These are phyloP conservation scores for Lobulomyces angularis DNA, from an alignment of 192 early-diverging fungal species.

Conservation along the genomic window DNA sequence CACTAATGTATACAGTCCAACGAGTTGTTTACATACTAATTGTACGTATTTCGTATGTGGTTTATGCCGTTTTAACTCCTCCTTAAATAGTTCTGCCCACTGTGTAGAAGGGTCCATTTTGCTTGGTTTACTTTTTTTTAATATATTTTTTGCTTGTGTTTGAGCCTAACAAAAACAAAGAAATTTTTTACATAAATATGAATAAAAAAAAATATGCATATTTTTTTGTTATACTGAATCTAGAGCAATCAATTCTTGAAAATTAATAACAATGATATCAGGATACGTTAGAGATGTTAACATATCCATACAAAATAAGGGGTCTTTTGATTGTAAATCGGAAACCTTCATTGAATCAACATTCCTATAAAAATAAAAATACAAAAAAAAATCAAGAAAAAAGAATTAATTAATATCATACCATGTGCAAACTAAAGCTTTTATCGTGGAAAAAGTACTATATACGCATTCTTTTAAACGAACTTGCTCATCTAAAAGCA, in stretches of 20 bases:
- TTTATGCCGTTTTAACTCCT: slow-evolving; percentile 40
- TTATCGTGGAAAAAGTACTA: slow-evolving; percentile 47
- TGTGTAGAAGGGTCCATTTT: slow-evolving; percentile 38
- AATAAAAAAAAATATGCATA: too few relatives aligned
- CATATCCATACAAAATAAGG: slow-evolving; percentile 19
- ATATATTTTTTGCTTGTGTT: too few relatives aligned
- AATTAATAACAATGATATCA: slow-evolving; percentile 67
- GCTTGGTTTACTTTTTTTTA: slow-evolving; percentile 43
- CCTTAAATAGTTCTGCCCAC: slow-evolving; percentile 69
- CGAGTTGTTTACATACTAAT: slow-evolving; percentile 65
- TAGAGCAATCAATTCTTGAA: slow-evolving; percentile 80
- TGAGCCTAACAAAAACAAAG: too few relatives aligned
- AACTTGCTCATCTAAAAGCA: slow-evolving; percentile 42
- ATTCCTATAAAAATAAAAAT: too few relatives aligned
- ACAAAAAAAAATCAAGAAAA: too few relatives aligned
- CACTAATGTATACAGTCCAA: slow-evolving; percentile 82
- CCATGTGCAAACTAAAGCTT: slow-evolving; percentile 76
- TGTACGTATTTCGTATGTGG: slow-evolving; percentile 39
- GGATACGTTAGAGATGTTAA: slow-evolving; percentile 41
- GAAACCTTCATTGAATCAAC: slow-evolving; percentile 82
- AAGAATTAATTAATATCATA: too few relatives aligned
- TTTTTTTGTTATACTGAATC: slow-evolving; percentile 41
- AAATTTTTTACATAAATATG: background rate
- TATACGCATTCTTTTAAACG: slow-evolving; percentile 44
- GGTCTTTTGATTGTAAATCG: slow-evolving; percentile 45